phyloP scores from a whole-genome alignment of 345 rosid genomes.

The Moringa oleifera region DNA sequence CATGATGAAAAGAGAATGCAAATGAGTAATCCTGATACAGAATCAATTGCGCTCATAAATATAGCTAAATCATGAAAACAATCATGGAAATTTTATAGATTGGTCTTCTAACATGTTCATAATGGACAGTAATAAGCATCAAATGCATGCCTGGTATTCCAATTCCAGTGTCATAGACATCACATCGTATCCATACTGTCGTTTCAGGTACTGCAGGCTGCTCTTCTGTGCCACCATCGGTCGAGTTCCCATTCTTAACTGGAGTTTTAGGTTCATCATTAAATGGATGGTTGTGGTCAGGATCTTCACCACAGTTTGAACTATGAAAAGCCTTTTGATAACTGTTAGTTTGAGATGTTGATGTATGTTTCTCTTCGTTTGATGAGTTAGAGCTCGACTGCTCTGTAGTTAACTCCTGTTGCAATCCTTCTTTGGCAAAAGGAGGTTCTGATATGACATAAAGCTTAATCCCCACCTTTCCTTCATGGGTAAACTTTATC shows the following conservation, averaged over 20 bases:
- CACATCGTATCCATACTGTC: constrained; percentile 83
- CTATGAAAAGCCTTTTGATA: constrained; percentile 22
- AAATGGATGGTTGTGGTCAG: constrained; percentile 13
- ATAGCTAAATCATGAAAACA: no score
- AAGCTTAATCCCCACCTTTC: constrained; percentile 80
- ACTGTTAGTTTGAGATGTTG: constrained; percentile 19
- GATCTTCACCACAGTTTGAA: constrained; percentile 12
- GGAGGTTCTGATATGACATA: constrained; percentile 65
- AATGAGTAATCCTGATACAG: no score
- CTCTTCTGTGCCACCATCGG: constrained; percentile 30
- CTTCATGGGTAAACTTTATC: constrained; percentile 90
- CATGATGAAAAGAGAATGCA: constrained; percentile 7
- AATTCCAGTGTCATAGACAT: constrained; percentile 89
- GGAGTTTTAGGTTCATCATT: constrained; percentile 27
- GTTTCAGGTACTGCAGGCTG: constrained; percentile 33
- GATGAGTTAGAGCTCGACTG: constrained; percentile 19
- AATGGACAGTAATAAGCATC: not conserved
- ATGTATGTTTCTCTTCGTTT: constrained; percentile 27
- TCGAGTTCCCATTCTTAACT: constrained; percentile 20
- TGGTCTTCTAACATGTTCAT: not conserved
- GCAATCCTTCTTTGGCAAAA: constrained; percentile 33
- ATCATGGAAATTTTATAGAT: not conserved
- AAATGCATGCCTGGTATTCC: constrained; percentile 77
- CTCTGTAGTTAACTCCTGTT: constrained; percentile 22
- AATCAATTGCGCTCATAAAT: no score